These are phyloP conservation scores for Cyclotella distinguenda DNA, from an alignment of 108 stramenopile species.

Conservation along the genomic window DNA sequence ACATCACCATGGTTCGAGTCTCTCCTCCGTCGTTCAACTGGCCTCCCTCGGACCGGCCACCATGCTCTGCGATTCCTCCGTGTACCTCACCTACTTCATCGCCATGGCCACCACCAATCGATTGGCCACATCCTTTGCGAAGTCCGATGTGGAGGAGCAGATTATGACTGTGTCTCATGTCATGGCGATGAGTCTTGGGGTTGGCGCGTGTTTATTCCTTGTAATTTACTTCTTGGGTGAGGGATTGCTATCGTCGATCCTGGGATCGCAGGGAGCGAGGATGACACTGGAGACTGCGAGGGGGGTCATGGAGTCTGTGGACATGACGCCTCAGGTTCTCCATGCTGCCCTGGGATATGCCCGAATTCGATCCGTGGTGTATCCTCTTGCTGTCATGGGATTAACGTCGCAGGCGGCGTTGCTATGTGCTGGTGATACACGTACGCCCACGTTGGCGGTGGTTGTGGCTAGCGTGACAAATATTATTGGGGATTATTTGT, in stretches of 20 bases:
- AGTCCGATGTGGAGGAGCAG: constrained; percentile 42
- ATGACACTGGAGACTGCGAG: constrained; percentile 15
- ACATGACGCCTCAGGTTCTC: constrained; percentile 39
- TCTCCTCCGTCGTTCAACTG: constrained; percentile 65
- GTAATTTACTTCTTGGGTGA: constrained; percentile 49
- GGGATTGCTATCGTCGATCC: constrained; percentile 49
- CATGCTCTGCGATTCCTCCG: constrained; percentile 77
- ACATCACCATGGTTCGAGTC: constrained; percentile 10
- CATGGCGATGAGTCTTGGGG: constrained; percentile 58
- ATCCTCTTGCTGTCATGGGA: constrained; percentile 68
- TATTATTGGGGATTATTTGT: constrained; percentile 67
- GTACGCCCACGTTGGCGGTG: constrained; percentile 81
- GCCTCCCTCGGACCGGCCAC: constrained; percentile 95
- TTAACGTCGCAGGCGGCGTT: constrained; percentile 78
- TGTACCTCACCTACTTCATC: constrained; percentile 87
- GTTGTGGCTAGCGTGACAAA: constrained; percentile 68
- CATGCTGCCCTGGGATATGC: constrained; percentile 66
- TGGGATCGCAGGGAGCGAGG: constrained; percentile 49
- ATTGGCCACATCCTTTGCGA: constrained; percentile 73
- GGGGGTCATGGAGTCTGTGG: constrained; percentile 14
- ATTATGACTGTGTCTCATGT: constrained; percentile 60
- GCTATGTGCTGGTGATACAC: constrained; percentile 71
- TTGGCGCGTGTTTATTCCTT: constrained; percentile 53
- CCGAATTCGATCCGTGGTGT: constrained; percentile 64
- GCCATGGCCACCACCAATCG: constrained; percentile 93